A percentile compares a stretch with the other conserved stretches of the same genome.
These are phyloP conservation scores for Dioszegia hungarica DNA, from an alignment of 768 basidiomycete species.

Conservation along the genomic window DNA sequence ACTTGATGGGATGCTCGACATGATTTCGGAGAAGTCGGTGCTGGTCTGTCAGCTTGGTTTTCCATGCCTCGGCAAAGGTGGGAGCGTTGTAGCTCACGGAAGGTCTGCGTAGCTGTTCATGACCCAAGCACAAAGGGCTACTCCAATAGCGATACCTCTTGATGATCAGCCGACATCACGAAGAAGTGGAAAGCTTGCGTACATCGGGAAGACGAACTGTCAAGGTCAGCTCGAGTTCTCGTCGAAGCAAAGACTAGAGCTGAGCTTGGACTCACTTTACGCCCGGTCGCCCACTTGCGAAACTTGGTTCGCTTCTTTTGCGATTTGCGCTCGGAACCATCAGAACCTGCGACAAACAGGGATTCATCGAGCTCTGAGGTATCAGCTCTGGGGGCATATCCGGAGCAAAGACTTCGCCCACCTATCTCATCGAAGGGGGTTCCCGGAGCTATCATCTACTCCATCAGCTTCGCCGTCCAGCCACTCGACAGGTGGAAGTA, in stretches of 20 bases:
- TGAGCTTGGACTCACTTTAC: no score
- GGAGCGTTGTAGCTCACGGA: no score
- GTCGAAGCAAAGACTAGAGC: no score
- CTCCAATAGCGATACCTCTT: slow-evolving; percentile 39
- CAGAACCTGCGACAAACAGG: slow-evolving; percentile 20
- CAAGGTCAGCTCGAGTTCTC: slow-evolving; percentile 1
- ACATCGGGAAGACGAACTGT: slow-evolving; percentile 42
- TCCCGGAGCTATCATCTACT: slow-evolving; percentile 35
- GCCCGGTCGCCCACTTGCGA: no score
- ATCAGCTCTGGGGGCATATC: background rate
- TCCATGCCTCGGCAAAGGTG: no score
- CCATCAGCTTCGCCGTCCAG: background rate
- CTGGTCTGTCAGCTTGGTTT: slow-evolving; percentile 17
- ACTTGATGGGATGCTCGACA: slow-evolving; percentile 25
- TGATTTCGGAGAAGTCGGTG: slow-evolving; percentile 35
- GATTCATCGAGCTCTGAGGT: slow-evolving; percentile 31
- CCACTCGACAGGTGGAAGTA: background rate
- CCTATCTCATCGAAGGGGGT: slow-evolving; percentile 46
- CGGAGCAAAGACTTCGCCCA: slow-evolving; percentile 2
- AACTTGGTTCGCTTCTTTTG: no score
- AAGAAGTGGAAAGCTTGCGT: background rate
- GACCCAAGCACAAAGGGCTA: slow-evolving; percentile 20
- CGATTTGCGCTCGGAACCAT: background rate
- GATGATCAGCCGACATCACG: background rate
- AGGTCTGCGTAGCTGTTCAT: slow-evolving; percentile 25